phyloP scores from a whole-genome alignment of 139 green algal genomes.

The Chlorella sp. region DNA sequence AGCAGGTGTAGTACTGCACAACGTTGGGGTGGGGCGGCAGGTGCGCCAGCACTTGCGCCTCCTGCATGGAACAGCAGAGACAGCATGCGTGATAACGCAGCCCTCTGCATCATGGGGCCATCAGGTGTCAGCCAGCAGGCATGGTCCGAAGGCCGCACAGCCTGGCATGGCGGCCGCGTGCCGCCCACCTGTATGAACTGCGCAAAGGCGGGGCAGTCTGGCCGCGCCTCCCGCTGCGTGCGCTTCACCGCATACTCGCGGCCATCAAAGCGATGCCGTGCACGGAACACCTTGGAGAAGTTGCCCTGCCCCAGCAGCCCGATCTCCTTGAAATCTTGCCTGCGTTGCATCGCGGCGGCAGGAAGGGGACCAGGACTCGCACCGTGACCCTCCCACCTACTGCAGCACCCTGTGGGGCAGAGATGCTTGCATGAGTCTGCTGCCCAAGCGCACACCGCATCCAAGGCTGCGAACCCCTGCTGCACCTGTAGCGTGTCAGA shows the following conservation, averaged over 20 bases:
- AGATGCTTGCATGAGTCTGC: too few species aligned
- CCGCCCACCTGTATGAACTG: slow-evolving; percentile 40
- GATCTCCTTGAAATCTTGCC: slow-evolving; percentile 73
- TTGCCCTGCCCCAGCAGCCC: slow-evolving; percentile 75
- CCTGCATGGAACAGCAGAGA: slow-evolving; percentile 50
- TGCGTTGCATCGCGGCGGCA: slow-evolving; percentile 12
- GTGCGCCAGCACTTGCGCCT: slow-evolving; percentile 87
- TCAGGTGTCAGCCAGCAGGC: not conserved
- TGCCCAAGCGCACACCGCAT: too few species aligned
- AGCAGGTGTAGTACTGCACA: slow-evolving; percentile 86
- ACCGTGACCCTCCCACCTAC: too few species aligned
- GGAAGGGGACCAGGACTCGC: too few species aligned
- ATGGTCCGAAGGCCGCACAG: not conserved
- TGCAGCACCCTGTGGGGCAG: too few species aligned
- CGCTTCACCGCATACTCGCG: slow-evolving; percentile 92
- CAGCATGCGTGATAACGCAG: not conserved
- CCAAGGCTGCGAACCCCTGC: too few species aligned
- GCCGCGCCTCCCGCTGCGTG: slow-evolving; percentile 57
- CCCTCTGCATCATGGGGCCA: too few species aligned
- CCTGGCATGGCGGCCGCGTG: too few species aligned
- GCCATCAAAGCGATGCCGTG: slow-evolving; percentile 81
- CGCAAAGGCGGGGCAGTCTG: slow-evolving; percentile 47
- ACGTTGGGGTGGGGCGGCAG: slow-evolving; percentile 82
- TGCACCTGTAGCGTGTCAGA: slow-evolving; percentile 2
- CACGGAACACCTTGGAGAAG: slow-evolving; percentile 83